phyloP scores from a whole-genome alignment of 1,284 basidiomycete genomes.

The Tausonia pullulans region DNA sequence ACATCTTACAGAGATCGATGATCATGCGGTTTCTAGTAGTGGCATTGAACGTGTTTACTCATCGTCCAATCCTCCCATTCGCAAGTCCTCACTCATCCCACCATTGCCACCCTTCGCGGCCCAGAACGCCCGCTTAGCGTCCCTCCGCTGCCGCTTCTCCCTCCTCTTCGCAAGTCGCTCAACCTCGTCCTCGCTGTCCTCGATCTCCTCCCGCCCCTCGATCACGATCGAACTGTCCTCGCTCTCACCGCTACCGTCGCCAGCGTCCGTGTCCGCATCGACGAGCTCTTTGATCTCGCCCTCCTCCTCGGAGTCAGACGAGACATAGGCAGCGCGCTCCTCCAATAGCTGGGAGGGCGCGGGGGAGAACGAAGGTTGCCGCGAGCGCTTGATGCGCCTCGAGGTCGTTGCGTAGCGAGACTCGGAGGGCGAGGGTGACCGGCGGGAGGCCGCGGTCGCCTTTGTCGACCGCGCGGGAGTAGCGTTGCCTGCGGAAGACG shows the following conservation, averaged over 20 bases:
- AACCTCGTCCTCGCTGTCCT: constrained; percentile 9
- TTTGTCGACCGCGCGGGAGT: background rate
- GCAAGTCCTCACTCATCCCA: background rate
- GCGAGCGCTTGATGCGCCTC: background rate
- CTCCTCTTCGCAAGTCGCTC: constrained; percentile 3
- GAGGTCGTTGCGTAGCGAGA: constrained; percentile 11
- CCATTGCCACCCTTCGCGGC: constrained; percentile 20
- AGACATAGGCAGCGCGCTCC: background rate
- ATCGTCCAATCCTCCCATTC: background rate
- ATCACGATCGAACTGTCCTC: background rate
- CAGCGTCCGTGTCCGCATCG: background rate
- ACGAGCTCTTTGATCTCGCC: constrained; percentile 13
- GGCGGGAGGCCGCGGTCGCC: background rate
- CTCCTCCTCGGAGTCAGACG: constrained; percentile 9
- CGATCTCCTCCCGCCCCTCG: constrained; percentile 11
- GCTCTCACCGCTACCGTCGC: background rate
- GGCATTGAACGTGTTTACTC: too few relatives aligned
- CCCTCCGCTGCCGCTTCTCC: constrained; percentile 14
- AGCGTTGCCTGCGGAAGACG: background rate
- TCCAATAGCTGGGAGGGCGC: background rate
- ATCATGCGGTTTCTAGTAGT: too few relatives aligned
- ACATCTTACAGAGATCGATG: background rate
- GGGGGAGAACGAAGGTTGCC: constrained; percentile 1
- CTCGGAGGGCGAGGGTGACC: constrained; percentile 3
- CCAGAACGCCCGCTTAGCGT: constrained; percentile 25